Base-by-base conservation (phyloP, 2,329 filamentous ascomycete species). In the Anisogramma anomala region DNA sequence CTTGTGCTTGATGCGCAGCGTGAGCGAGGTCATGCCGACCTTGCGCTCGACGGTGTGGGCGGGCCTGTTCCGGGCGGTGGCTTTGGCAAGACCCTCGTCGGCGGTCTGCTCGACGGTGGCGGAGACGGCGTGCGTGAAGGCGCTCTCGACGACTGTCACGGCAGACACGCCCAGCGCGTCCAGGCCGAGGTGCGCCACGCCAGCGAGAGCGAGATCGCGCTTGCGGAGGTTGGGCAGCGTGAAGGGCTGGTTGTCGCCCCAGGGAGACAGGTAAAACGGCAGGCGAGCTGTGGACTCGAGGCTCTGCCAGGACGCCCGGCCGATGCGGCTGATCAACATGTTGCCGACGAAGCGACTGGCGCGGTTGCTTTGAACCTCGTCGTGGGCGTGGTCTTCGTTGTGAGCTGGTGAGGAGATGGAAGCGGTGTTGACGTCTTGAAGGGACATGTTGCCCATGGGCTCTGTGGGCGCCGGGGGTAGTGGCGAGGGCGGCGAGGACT, bases 231-330 rank as follows among this genome's bases (percentile, higher is more conserved):
- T 50, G 8, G 48, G 48, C 5, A 49, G 42, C 22, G 42, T 46
- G 33, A 50, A 49, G 7, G 48, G 48, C 6, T 37, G 47, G 40
- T 50, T 50, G 35, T 50, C 48, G 17, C 48, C 48, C 48, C 48
- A 50, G 7, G 48, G 48, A 9, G 47, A 49, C 17, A 50, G 45
- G 41, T 49, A 50, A 18, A 50, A 40, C 22, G 48, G 48, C 9
- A 50, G 40, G 14, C 45, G 39, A 15, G 45, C 45, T 18, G 48
- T 50, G 4, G 48, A 50, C 19, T 43, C 43, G 3, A 50, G 37
- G 3, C 47, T 49, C 30, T 50, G 48, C 42, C 41, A 46, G 28
- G 39, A 42, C 6, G 48, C 48, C 3, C 48, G 47, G 27, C 48
- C 47, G 17, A 50, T 44, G 11, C 48, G 40, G 8, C 42, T 33